Evolutionary conservation across 345 rosid genomes (phyloP), one percentile per base, ranked within the genome.

Genomic region (Syzygium aromaticum): DNA sequence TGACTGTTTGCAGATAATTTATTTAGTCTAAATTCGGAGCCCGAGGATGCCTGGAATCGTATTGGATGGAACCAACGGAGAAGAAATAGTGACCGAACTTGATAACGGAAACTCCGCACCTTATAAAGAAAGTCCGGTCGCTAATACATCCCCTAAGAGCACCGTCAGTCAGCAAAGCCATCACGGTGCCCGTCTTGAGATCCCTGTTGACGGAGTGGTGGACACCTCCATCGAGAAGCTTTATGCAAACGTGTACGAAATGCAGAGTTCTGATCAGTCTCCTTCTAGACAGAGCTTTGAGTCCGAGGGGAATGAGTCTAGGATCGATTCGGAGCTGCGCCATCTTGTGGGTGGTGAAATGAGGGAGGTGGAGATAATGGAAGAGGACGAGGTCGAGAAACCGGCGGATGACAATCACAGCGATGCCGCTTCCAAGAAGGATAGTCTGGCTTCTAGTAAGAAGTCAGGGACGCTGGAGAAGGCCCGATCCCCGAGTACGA

Each of bases 181-280:
- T 87, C 84, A 7, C 51, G 54, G 57, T 78, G 84, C 86, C 23
- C 90, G 49, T 38, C 51, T 56, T 1, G 91, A 88, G 77, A 87
- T 25, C 53, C 89, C 91, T 15, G 56, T 84, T 53, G 89, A 89
- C 87, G 92, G 89, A 78, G 91, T 86, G 80, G 87, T 91, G 23
- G 93, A 93, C 43, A 87, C 96, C 86, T 93, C 97, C 25, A 95
- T 93, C 38, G 97, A 96, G 89, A 94, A 96, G 88, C 94, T 97
- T 13, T 97, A 93, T 88, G 96, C 94, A 85, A 97, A 97, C 88
- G 96, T 94, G 21, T 95, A 94, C 84, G 98, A 96, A 85, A 92
- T 96, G 96, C 96, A 95, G 93, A 94, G 99, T 88, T 95, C 99
- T 59, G 95, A 94, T 54, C 96, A 90, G 27, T 95, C 99, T 54